Conservation (phyloP, 2,329 filamentous ascomycete species). For the Neophaeococcomyces aloes region DNA sequence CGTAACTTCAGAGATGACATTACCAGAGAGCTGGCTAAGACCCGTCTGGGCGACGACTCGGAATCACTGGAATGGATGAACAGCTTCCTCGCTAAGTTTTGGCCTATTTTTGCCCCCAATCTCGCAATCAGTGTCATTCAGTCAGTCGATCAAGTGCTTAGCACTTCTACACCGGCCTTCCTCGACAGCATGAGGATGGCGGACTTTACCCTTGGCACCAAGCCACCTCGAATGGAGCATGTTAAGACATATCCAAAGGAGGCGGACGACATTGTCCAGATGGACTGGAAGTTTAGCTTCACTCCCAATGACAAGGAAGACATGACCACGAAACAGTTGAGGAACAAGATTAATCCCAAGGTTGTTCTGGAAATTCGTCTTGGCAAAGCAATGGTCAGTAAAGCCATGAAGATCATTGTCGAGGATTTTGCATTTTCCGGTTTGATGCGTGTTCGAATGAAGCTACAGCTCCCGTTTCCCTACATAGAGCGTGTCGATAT, state of each 20-base stretch:
- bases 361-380: slow-evolving; percentile 88
- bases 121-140: slow-evolving; percentile 84
- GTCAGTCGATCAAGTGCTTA: slow-evolving; percentile 91
- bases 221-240: slow-evolving; percentile 90
- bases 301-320: slow-evolving; percentile 89
- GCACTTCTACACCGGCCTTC: slow-evolving; percentile 81
- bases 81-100: slow-evolving; percentile 96
- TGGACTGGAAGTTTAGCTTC: slow-evolving; percentile 99
- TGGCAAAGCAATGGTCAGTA: slow-evolving; percentile 93
- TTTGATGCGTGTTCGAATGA: slow-evolving; percentile 93
- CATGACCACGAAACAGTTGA: slow-evolving; percentile 78
- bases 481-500: slow-evolving; percentile 92
- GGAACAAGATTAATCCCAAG: slow-evolving; percentile 95
- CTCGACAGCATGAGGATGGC: slow-evolving; percentile 89
- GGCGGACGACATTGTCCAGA: slow-evolving; percentile 88
- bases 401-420: slow-evolving; percentile 92
- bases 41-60: slow-evolving; percentile 74
- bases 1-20: slow-evolving; percentile 95
- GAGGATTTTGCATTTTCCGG: slow-evolving; percentile 96
- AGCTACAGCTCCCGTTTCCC: slow-evolving; percentile 90
- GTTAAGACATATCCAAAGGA: slow-evolving; percentile 97
- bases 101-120: slow-evolving; percentile 95
- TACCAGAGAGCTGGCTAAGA: slow-evolving; percentile 75
- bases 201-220: slow-evolving; percentile 85
- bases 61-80: slow-evolving; percentile 99